Percentiles rank a stretch among this genome's conserved stretches.
Conservation (phyloP, 345 rosid genomes). For the Salix udensis region DNA sequence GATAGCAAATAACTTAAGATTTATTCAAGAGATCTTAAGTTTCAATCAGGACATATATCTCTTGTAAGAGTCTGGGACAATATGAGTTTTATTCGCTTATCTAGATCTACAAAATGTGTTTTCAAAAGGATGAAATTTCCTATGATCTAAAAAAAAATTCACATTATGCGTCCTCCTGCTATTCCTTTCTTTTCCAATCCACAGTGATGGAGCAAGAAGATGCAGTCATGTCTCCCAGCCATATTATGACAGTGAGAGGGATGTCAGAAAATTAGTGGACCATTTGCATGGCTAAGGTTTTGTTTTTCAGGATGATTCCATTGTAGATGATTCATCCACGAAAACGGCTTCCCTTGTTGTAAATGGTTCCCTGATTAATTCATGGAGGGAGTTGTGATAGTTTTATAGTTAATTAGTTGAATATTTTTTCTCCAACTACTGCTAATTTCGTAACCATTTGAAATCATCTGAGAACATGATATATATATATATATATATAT, state of each 20-base stretch:
- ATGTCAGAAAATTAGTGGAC: background rate
- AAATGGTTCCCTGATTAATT: background rate
- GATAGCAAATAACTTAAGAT: no score
- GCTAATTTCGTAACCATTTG: no score
- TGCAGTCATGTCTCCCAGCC: background rate
- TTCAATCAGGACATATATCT: no score
- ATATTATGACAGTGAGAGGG: background rate
- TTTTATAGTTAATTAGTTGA: background rate
- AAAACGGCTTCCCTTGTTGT: background rate
- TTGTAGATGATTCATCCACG: background rate
- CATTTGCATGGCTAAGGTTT: background rate
- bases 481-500: no score
- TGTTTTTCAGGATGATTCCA: background rate
- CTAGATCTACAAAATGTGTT: no score
- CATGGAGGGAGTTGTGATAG: background rate
- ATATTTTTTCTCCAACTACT: no score
- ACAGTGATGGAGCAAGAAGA: background rate
- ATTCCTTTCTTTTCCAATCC: no score
- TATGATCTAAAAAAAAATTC: no score
- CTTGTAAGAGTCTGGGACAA: rapidly evolving
- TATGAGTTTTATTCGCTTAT: no score
- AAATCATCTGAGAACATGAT: no score
- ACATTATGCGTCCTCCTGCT: no score
- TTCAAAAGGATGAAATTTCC: no score
- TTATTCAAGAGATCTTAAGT: rapidly evolving